phyloP scores from a whole-genome alignment of 192 early-diverging fungal species.

The Mortierella hygrophila region DNA sequence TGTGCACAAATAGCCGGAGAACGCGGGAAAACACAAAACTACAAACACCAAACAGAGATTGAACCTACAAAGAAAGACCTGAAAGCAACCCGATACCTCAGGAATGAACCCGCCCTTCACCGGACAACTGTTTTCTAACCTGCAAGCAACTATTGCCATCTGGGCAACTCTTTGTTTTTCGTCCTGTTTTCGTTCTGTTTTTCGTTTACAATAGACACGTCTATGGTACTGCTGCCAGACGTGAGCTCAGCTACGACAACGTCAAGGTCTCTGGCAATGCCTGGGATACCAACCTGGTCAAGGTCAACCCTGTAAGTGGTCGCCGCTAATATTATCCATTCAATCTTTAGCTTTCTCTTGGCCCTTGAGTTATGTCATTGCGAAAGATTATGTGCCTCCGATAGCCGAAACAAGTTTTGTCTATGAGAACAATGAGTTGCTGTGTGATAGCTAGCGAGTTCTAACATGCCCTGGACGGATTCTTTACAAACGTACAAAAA shows the following conservation, averaged over 20 bases:
- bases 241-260: constrained; percentile 96
- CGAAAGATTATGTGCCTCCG: background rate
- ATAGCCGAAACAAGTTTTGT: background rate
- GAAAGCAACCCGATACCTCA: background rate
- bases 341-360: background rate
- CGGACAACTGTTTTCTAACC: background rate
- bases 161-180: background rate
- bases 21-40: constrained; percentile 1
- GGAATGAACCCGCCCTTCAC: background rate
- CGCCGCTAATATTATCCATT: background rate
- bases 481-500: background rate
- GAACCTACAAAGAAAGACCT: background rate
- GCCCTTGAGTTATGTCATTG: background rate
- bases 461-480: background rate
- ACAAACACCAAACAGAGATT: background rate
- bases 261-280: constrained; percentile 88
- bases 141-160: background rate
- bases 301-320: constrained; percentile 88
- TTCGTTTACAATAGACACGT: constrained; percentile 78
- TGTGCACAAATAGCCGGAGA: background rate
- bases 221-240: constrained; percentile 89
- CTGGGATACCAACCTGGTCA: constrained; percentile 98
- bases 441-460: background rate
- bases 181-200: background rate
- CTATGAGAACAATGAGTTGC: too few species aligned